Percentiles rank a stretch among this genome's conserved stretches.
Conservation (phyloP, 495 filamentous ascomycete species). For the Annulohypoxylon stygium region DNA sequence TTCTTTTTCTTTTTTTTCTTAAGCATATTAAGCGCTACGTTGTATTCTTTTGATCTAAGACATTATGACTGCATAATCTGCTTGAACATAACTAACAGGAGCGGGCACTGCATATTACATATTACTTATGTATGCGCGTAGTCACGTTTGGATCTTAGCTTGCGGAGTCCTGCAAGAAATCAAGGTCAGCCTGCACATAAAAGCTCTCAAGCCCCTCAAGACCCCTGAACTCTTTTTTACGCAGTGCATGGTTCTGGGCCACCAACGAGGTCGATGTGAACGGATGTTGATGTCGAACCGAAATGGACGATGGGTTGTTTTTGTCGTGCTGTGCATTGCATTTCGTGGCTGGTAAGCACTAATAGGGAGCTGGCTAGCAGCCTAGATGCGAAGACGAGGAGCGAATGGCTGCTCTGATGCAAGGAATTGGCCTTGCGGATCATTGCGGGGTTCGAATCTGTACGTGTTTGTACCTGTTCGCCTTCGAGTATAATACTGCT, state of each 20-base stretch:
- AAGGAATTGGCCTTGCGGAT: conserved; percentile 37
- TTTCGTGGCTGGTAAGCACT: conserved; percentile 42
- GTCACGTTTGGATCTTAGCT: conserved; percentile 22
- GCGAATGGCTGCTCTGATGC: conserved; percentile 17
- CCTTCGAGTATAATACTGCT: neutral
- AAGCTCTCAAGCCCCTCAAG: conserved; percentile 27
- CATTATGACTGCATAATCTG: neutral
- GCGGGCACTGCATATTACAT: neutral
- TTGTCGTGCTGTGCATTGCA: conserved; percentile 41
- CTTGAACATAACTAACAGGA: neutral
- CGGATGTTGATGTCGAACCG: conserved; percentile 25
- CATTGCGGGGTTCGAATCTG: conserved; percentile 34
- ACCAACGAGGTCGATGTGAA: conserved; percentile 14
- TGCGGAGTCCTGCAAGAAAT: conserved; percentile 48
- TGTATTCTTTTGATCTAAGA: conserved; percentile 10
- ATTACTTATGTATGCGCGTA: neutral
- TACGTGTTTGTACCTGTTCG: neutral
- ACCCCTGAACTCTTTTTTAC: conserved; percentile 14
- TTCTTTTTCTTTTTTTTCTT: conserved; percentile 3
- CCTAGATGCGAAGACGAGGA: neutral
- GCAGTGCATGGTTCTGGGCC: conserved; percentile 18
- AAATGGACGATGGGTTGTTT: conserved; percentile 22
- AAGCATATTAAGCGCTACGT: conserved; percentile 12
- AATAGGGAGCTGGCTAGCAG: conserved; percentile 7
- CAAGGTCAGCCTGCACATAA: conserved; percentile 24